Evolutionary conservation across 805 yeast genomes (phyloP), one percentile per base, ranked within the genome.

Genomic region (Starmera dryadoides): DNA sequence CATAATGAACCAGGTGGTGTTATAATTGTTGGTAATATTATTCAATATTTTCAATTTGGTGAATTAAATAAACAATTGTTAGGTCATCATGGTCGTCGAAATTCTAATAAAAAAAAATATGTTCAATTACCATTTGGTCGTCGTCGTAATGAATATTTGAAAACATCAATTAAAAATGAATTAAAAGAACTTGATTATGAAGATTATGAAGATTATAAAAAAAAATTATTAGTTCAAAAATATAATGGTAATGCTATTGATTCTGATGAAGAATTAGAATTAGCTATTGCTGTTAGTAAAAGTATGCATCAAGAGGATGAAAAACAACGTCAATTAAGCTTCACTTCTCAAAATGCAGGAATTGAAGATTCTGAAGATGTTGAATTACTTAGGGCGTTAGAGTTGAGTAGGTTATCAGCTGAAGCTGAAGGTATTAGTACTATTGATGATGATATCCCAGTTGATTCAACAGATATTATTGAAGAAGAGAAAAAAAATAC

Each of bases 1-100:
- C 28, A 34, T 11, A 42, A 46, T 17, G 43, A 44, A 19, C 35
- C 42, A 0, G 33, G 43, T 34, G 59, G 59, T 2, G 15, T 47
- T 4, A 17, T 50, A 3, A 34, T 45, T 14, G 45, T 46, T 2
- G 46, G 43, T 20, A 43, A 46, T 18, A 42, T 48, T n/a, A 20
- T 52, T 4, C 54, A 50, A 18, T 52, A 42, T 33, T 53, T 53
- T 39, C 49, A 47, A 29, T 42, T 48, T 33, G 58, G 59, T 18
- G 45, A 47, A 5, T 12, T 45, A 11, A 8, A 17, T 5, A n/a
- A 33, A n/a, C 33, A 37, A 16, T 12, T 6, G 15, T 7, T 25
- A 11, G 28, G 28, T 25, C n/a, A 4, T 10, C 9, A 25, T 25
- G 5, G 9, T 10, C 9, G 12, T 25, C 4, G 9, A 23, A 30